These are phyloP conservation scores for Conidiobolus incongruus DNA, from an alignment of 371 early-diverging fungal genomes.

Conservation along the genomic window DNA sequence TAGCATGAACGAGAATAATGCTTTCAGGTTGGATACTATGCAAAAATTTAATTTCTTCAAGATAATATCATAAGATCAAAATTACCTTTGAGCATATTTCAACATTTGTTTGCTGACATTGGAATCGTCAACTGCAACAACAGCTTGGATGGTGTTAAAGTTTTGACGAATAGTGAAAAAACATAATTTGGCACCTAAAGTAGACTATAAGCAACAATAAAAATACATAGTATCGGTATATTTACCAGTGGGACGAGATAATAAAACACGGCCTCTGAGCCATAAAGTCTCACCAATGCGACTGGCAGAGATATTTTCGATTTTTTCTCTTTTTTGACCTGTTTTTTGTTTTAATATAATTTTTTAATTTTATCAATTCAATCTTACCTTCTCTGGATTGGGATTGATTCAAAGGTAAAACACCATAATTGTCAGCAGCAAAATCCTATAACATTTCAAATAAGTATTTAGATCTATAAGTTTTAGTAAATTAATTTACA, in stretches of 20 bases:
- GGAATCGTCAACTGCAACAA: conserved; percentile 39
- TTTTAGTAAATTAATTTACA: conserved; percentile 18
- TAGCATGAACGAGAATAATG: conserved; percentile 65
- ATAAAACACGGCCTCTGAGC: conserved; percentile 79
- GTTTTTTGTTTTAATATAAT: background rate
- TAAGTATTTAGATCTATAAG: background rate
- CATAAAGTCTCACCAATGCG: conserved; percentile 52
- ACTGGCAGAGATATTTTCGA: conserved; percentile 25
- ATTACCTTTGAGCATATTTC: conserved; percentile 56
- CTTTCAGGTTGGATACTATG: conserved; percentile 66
- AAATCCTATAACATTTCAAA: no score
- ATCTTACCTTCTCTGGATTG: conserved; percentile 34
- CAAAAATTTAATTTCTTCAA: background rate
- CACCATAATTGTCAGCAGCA: conserved; percentile 69
- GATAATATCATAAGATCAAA: no score
- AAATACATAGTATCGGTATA: background rate
- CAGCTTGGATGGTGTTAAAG: conserved; percentile 70
- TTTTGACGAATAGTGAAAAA: conserved; percentile 85
- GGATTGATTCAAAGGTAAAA: conserved; percentile 70
- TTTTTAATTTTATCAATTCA: background rate
- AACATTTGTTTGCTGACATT: conserved; percentile 86
- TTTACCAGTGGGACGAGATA: conserved; percentile 60
- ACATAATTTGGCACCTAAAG: conserved; percentile 51
- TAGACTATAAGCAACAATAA: background rate
- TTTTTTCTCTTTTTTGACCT: conserved; percentile 29